A percentile compares a stretch with the other conserved stretches of the same genome.
phyloP scores from a whole-genome alignment of 192 early-diverging fungal species.

The Backusella morwellensis region DNA sequence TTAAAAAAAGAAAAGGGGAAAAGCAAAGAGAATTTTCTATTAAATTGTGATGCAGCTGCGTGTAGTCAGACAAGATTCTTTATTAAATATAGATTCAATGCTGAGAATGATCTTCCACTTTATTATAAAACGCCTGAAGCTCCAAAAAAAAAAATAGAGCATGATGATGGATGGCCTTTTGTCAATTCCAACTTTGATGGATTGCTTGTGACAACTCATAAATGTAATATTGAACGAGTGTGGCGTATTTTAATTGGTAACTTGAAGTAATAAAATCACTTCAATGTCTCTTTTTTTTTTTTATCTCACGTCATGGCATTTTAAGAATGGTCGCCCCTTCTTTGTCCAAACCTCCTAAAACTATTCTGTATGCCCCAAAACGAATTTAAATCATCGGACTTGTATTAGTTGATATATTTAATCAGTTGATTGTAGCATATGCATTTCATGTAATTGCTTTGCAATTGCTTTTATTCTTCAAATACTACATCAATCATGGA shows the following conservation, averaged over 20 bases:
- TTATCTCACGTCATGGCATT: not conserved
- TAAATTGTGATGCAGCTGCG: not conserved
- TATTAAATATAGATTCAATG: too few species aligned
- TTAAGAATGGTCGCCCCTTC: not conserved
- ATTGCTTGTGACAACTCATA: not conserved
- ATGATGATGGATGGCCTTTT: too few species aligned
- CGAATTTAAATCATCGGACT: not conserved
- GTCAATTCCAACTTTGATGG: not conserved
- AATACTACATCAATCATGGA: not conserved
- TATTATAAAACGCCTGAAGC: not conserved
- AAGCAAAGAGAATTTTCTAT: not conserved
- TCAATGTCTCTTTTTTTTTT: not conserved
- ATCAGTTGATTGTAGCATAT: not conserved
- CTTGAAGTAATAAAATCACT: too few species aligned
- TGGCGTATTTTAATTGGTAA: conserved; percentile 2
- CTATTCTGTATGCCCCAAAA: not conserved
- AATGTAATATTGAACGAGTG: not conserved
- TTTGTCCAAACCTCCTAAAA: not conserved
- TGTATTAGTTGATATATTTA: not conserved
- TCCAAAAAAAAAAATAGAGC: not conserved
- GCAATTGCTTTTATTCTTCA: not conserved
- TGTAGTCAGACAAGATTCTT: not conserved
- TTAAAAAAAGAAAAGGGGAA: not conserved
- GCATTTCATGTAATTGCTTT: not conserved
- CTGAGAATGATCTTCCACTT: not conserved